These are phyloP conservation scores for Truncatella angustata DNA, from an alignment of 2,329 filamentous ascomycete species.

Conservation along the genomic window DNA sequence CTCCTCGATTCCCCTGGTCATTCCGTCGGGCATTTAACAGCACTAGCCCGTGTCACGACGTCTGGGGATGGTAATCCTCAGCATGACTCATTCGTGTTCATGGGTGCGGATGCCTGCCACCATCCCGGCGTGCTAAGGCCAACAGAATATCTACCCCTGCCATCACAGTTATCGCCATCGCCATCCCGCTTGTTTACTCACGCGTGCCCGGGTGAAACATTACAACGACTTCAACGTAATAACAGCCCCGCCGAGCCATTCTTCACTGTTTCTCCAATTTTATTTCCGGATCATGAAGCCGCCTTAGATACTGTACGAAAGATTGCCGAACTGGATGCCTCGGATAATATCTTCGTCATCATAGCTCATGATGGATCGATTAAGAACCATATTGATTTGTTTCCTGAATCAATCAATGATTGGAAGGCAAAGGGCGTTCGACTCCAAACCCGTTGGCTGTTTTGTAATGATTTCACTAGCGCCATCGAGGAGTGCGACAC, in stretches of 20 bases:
- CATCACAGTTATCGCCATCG: too few relatives aligned
- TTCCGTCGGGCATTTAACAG: constrained; percentile 32
- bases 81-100: constrained; percentile 35
- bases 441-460: too few relatives aligned
- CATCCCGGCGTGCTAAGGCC: constrained; percentile 36
- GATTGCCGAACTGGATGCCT: neutral
- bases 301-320: neutral
- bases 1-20: constrained; percentile 33
- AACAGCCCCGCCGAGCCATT: too few relatives aligned
- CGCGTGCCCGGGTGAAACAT: too few relatives aligned
- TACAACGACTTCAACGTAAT: too few relatives aligned
- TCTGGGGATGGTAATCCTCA: too few relatives aligned
- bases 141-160: too few relatives aligned
- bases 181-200: too few relatives aligned
- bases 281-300: too few relatives aligned
- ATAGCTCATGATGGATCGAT: neutral
- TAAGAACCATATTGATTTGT: neutral
- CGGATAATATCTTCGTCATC: neutral
- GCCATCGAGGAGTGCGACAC: too few relatives aligned
- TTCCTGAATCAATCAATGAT: neutral
- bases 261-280: too few relatives aligned
- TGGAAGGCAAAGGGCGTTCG: neutral
- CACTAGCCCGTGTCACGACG: constrained; percentile 28
- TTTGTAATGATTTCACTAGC: too few relatives aligned
- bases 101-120: constrained; percentile 43